A percentile compares a stretch with the other conserved stretches of the same genome.
Evolutionary conservation across 148 eudicot genomes (phyloP).

Genomic region (Arctostaphylos glauca): DNA sequence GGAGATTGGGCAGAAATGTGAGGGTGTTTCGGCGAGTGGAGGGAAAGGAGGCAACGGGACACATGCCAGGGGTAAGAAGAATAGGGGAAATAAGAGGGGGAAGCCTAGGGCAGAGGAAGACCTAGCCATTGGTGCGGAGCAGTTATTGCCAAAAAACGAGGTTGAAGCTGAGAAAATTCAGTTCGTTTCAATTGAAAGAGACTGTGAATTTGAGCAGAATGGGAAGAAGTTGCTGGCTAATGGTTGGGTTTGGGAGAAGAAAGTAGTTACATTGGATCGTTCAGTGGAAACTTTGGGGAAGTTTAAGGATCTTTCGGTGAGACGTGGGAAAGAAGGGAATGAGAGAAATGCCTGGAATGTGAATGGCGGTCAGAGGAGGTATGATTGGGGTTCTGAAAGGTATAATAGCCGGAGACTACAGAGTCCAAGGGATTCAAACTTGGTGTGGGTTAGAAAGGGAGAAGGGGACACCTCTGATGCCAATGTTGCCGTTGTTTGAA

Average conservation of each 20-base stretch:
- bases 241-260: neutral
- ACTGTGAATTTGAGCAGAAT: neutral
- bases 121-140: neutral
- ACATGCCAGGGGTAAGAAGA: neutral
- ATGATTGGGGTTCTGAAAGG: neutral
- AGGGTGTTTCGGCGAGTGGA: neutral
- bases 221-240: neutral
- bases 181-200: neutral
- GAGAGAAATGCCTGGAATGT: neutral
- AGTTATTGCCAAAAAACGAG: neutral
- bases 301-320: neutral
- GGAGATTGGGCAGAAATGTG: neutral
- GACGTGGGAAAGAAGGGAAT: neutral
- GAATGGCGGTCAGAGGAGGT: neutral
- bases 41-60: neutral
- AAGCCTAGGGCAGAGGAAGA: neutral
- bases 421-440: slow-evolving; percentile 15
- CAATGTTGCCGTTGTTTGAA: neutral
- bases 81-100: no score
- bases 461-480: slow-evolving; percentile 17
- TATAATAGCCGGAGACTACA: neutral
- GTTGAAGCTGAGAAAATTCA: neutral
- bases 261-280: neutral
- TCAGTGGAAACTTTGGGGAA: slow-evolving; percentile 6
- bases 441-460: slow-evolving; percentile 36